Evolutionary conservation across 2,329 filamentous ascomycete species (phyloP), one percentile per base, ranked within the genome.

Genomic region (Venturia oleaginea): DNA sequence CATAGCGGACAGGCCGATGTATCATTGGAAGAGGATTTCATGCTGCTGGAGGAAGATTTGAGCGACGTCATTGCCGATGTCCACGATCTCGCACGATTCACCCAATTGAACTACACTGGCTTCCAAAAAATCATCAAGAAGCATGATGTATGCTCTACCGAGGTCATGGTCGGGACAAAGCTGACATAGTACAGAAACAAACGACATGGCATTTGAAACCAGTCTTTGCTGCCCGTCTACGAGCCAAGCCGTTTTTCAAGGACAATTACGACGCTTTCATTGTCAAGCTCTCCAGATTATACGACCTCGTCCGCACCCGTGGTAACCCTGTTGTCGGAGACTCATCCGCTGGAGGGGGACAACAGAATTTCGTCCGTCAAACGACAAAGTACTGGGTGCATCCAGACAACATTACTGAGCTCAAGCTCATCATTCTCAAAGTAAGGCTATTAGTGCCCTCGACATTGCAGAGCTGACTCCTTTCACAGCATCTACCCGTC

Each of bases 61-160:
- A 96, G 92, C 77, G 94, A 99, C 75, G 92, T 99, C 72, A 99
- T 99, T 74, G 94, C 94, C 70, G 93, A 99, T 73, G 94, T 99
- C 27, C 93, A 99, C 77, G 94, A 99, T 72, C 83, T 99, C 66
- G 92, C 94, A 76, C 97, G 97, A 78, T 99, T 96, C 75, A 95
- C 96, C 7, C 93, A 97, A 79, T 80, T 99, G 73, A 99, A 99
- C 78, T 99, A 99, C 74, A 97, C 93, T 0, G 94, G 94, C 5
- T 99, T 99, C 75, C 95, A 97, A 81, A 99, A 99, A 82, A 99
- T 99, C 68, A 96, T 99, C 77, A 99, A 99, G 83, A 99, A 99
- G 82, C 94, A 99, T 76, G 94, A 97, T 79, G 90, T 93, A 77
- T 70, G 89, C 79, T 15, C 34, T 5, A 24, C 51, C n/a, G 42